These are phyloP conservation scores for Podaxis sp. DNA, from an alignment of 768 basidiomycete genomes.

Conservation along the genomic window DNA sequence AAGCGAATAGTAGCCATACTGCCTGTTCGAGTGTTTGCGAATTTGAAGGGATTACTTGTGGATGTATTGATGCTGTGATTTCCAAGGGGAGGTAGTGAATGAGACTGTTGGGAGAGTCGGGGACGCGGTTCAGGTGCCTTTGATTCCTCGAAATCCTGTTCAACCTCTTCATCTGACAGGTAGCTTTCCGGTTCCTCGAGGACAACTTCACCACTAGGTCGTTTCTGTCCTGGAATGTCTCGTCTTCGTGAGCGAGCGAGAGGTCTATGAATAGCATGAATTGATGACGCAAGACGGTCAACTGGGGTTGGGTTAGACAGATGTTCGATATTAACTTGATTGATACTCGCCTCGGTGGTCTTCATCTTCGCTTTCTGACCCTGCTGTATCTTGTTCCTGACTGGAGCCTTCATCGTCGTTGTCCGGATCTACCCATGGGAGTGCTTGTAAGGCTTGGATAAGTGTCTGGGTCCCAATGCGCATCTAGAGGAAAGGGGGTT, in stretches of 20 bases:
- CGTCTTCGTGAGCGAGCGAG: conserved; percentile 62
- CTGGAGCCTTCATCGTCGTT: conserved; percentile 61
- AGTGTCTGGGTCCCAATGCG: conserved; percentile 86
- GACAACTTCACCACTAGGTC: conserved; percentile 31
- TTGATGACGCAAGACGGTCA: conserved; percentile 72
- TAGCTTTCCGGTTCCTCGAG: conserved; percentile 29
- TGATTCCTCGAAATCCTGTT: conserved; percentile 53
- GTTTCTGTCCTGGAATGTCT: conserved; percentile 27
- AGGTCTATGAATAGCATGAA: conserved; percentile 85
- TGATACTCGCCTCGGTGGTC: conserved; percentile 38
- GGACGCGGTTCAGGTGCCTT: conserved; percentile 41
- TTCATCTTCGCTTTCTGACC: conserved; percentile 71
- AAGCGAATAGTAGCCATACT: conserved; percentile 75
- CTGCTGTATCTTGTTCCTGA: conserved; percentile 40
- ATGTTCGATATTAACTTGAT: background rate
- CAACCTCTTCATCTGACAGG: conserved; percentile 50
- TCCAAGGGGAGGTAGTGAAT: conserved; percentile 14
- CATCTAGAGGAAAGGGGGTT: conserved; percentile 51
- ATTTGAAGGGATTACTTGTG: conserved; percentile 22
- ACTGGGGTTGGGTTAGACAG: conserved; percentile 26
- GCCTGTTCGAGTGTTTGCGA: conserved; percentile 43
- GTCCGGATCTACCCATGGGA: conserved; percentile 76
- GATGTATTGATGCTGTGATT: conserved; percentile 2
- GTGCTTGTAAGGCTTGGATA: conserved; percentile 84
- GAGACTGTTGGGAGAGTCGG: conserved; percentile 15